These are phyloP conservation scores for Brettanomyces sp. DNA, from an alignment of 805 yeast species.

Conservation along the genomic window DNA sequence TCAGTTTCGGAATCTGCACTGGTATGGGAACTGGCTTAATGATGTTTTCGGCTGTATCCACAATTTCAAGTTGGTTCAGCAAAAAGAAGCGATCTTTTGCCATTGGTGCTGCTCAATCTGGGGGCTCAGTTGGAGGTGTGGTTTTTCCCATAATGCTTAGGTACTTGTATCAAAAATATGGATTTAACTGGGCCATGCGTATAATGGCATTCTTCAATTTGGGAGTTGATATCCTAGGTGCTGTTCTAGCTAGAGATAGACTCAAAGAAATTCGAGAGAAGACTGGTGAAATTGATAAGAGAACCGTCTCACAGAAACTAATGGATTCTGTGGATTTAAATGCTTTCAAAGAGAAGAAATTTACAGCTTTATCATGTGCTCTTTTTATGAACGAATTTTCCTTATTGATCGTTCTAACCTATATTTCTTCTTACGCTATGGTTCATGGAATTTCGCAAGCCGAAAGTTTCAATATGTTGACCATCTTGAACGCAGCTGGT, in stretches of 20 bases:
- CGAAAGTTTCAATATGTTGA: constrained; percentile 37
- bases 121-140: constrained; percentile 48
- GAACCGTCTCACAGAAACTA: constrained; percentile 10
- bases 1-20: constrained; percentile 45
- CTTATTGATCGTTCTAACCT: constrained; percentile 38
- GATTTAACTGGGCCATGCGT: constrained; percentile 51
- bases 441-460: constrained; percentile 35
- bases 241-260: constrained; percentile 33
- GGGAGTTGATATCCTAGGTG: constrained; percentile 27
- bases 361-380: constrained; percentile 27
- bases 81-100: constrained; percentile 46
- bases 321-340: constrained; percentile 29
- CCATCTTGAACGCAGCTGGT: constrained; percentile 38
- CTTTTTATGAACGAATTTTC: constrained; percentile 40
- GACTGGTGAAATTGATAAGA: constrained; percentile 13
- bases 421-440: constrained; percentile 43
- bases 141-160: constrained; percentile 43
- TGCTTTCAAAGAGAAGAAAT: constrained; percentile 32
- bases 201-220: constrained; percentile 38
- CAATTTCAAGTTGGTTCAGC: constrained; percentile 55
- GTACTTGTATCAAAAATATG: constrained; percentile 36
- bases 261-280: constrained; percentile 18
- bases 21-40: constrained; percentile 56
- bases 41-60: constrained; percentile 52
- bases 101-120: constrained; percentile 38